phyloP scores from a whole-genome alignment of 2,329 filamentous ascomycete genomes.

The Monosporascus sp. region DNA sequence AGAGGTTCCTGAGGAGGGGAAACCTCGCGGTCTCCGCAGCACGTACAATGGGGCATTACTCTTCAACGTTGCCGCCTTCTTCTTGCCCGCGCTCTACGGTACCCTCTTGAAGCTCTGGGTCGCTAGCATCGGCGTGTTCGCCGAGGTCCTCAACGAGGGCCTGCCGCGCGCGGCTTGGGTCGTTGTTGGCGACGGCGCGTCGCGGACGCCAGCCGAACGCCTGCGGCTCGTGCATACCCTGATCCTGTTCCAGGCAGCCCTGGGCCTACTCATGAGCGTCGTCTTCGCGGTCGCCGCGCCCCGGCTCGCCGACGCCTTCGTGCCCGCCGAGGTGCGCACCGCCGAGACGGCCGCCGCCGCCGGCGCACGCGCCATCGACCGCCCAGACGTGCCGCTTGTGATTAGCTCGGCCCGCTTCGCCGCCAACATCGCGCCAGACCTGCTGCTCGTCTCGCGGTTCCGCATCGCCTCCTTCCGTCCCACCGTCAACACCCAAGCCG shows the following conservation, averaged over 20 bases:
- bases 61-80: constrained; percentile 60
- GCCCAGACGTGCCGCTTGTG: constrained; percentile 63
- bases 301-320: constrained; percentile 55
- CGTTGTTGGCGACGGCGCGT: constrained; percentile 61
- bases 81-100: constrained; percentile 61
- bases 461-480: constrained; percentile 51
- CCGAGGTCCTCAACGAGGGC: constrained; percentile 68
- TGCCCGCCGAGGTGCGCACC: constrained; percentile 52
- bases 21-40: constrained; percentile 9
- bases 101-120: constrained; percentile 70
- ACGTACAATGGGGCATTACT: constrained; percentile 51
- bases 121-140: constrained; percentile 59
- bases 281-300: constrained; percentile 50
- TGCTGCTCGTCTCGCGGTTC: constrained; percentile 62
- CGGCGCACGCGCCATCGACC: constrained; percentile 61
- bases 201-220: constrained; percentile 44
- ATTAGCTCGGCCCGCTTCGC: constrained; percentile 61
- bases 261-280: constrained; percentile 57
- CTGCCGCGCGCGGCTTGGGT: constrained; percentile 64
- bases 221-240: constrained; percentile 59
- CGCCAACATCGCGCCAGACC: constrained; percentile 62
- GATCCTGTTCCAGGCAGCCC: constrained; percentile 52
- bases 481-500: constrained; percentile 60
- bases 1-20: too few species aligned
- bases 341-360: constrained; percentile 56